Conservation (phyloP, 352 stramenopile species). For the Lagenidium sp. region DNA sequence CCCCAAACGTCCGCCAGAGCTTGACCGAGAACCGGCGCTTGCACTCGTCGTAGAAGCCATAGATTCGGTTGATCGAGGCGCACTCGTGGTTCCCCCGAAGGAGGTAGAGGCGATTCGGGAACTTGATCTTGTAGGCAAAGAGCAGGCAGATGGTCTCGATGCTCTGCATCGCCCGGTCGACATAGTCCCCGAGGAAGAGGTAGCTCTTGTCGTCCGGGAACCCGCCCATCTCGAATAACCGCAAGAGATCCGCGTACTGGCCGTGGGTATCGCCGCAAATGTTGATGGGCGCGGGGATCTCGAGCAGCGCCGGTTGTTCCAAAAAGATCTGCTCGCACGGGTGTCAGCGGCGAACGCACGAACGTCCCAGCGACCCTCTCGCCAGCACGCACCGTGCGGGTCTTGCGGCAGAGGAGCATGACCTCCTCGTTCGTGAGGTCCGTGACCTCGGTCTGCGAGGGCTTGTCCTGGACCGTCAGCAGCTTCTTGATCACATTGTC, state of each 20-base stretch:
- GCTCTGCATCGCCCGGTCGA: conserved; percentile 93
- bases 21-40: conserved; percentile 91
- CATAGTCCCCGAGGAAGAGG: conserved; percentile 84
- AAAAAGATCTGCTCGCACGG: conserved; percentile 86
- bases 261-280: conserved; percentile 97
- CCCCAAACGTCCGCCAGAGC: conserved; percentile 93
- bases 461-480: conserved; percentile 64
- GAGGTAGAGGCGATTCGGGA: conserved; percentile 97
- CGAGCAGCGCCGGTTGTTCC: conserved; percentile 91
- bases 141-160: conserved; percentile 98
- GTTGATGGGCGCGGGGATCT: conserved; percentile 94
- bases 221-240: conserved; percentile 92
- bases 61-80: conserved; percentile 98
- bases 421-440: conserved; percentile 76
- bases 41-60: conserved; percentile 99
- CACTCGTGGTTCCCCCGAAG: conserved; percentile 98
- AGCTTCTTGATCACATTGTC: conserved; percentile 72
- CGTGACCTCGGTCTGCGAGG: conserved; percentile 65
- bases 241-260: conserved; percentile 97
- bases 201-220: conserved; percentile 81
- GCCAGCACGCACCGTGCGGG: conserved; percentile 34
- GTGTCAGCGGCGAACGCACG: neutral
- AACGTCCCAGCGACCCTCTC: neutral
- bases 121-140: conserved; percentile 99
- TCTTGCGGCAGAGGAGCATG: conserved; percentile 67